Percentiles rank a stretch among this genome's conserved stretches.
Evolutionary conservation across 345 rosid genomes (phyloP).

Genomic region (Citrus maxima): DNA sequence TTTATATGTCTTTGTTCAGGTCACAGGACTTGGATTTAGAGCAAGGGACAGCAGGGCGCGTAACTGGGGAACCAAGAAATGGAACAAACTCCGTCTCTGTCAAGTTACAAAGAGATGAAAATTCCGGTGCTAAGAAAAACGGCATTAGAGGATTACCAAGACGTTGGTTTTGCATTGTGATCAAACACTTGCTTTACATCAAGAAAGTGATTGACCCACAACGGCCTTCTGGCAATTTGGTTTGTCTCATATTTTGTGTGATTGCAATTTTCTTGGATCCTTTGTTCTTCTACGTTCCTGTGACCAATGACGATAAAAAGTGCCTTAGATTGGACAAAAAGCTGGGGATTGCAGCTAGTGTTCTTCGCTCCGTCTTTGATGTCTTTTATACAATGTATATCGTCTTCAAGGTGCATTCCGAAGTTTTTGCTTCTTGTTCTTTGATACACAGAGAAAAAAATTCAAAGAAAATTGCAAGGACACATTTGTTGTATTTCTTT

Average conservation of each 20-base stretch:
- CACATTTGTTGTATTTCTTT: background rate
- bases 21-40: background rate
- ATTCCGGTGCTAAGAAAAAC: background rate
- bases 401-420: background rate
- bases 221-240: background rate
- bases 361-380: conserved; percentile 14
- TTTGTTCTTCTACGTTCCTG: conserved; percentile 12
- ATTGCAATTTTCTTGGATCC: conserved; percentile 10
- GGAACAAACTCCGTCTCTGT: background rate
- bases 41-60: background rate
- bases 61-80: background rate
- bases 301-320: background rate
- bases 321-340: conserved; percentile 13
- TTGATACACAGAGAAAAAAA: no score
- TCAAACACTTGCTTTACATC: background rate
- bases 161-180: background rate
- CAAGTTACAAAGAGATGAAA: background rate
- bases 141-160: background rate
- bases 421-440: background rate
- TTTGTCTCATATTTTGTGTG: background rate
- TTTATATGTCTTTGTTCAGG: background rate
- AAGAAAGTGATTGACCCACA: background rate
- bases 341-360: conserved; percentile 3
- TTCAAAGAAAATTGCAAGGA: background rate
- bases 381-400: background rate